Evolutionary conservation across 441 rosid species (phyloP).

Genomic region (Breynia disticha): DNA sequence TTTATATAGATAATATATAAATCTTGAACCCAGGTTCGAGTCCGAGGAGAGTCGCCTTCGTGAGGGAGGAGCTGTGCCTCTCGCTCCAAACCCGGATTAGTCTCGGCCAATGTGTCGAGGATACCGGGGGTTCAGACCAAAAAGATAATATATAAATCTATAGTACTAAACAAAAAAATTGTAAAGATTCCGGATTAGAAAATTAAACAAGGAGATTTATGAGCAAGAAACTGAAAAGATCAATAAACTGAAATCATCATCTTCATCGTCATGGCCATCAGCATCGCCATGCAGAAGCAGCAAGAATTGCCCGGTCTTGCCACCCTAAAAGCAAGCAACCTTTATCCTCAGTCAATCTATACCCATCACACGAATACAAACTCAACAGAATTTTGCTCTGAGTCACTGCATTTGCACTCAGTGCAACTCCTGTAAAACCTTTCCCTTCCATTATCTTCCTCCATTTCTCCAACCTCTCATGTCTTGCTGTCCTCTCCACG

Average conservation of each 20-base stretch:
- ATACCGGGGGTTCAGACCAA: too few relatives aligned
- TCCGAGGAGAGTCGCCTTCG: too few relatives aligned
- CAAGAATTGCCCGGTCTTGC: slow-evolving; percentile 49
- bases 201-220: too few relatives aligned
- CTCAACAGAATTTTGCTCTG: slow-evolving; percentile 49
- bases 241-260: not conserved
- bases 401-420: slow-evolving; percentile 54
- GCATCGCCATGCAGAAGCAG: slow-evolving; percentile 57
- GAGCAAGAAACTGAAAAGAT: too few relatives aligned
- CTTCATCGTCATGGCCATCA: slow-evolving; percentile 12
- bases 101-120: too few relatives aligned
- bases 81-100: too few relatives aligned
- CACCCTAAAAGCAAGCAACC: slow-evolving; percentile 63
- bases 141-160: too few relatives aligned
- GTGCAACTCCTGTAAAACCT: slow-evolving; percentile 38
- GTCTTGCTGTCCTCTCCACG: slow-evolving; percentile 41
- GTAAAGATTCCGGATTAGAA: too few relatives aligned
- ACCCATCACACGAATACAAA: slow-evolving; percentile 44
- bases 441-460: slow-evolving; percentile 57
- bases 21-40: too few relatives aligned
- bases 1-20: too few relatives aligned
- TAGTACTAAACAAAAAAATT: too few relatives aligned
- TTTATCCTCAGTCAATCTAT: slow-evolving; percentile 46
- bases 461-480: slow-evolving; percentile 65
- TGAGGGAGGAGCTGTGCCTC: too few relatives aligned